Conservation (phyloP, 75 land plant genomes). For the Picea glauca region DNA sequence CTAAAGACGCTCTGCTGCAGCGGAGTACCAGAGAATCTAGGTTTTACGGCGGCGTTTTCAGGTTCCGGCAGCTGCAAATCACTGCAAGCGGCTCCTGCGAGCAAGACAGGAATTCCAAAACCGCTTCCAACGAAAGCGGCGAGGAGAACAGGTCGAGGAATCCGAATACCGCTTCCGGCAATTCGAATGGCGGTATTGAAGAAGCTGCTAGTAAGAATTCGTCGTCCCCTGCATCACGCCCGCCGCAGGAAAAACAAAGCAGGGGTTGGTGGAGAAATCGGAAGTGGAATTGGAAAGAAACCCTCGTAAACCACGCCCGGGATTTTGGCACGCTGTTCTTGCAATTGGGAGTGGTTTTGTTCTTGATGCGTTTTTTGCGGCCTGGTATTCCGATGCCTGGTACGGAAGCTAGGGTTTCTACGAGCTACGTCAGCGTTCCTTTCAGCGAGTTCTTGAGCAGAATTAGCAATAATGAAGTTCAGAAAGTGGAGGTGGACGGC, state of each 20-base stretch:
- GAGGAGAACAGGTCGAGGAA: constrained; percentile 11
- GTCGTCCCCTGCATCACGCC: constrained; percentile 3
- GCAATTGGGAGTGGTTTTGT: constrained; percentile 75
- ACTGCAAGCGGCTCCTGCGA: constrained; percentile 26
- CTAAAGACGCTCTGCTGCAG: not conserved
- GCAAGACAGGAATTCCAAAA: constrained; percentile 25
- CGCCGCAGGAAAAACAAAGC: constrained; percentile 30
- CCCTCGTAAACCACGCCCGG: constrained; percentile 49
- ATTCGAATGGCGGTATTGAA: no score
- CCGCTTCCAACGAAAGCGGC: constrained; percentile 3
- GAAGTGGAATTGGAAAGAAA: constrained; percentile 58
- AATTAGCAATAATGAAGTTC: constrained; percentile 68
- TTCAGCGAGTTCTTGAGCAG: constrained; percentile 88
- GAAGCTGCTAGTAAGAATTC: not conserved
- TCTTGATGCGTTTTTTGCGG: constrained; percentile 73
- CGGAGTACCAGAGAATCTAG: not conserved
- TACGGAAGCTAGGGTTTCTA: constrained; percentile 39
- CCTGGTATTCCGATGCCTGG: constrained; percentile 85
- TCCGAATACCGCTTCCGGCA: no score
- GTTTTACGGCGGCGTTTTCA: not conserved
- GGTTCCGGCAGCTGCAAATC: not conserved
- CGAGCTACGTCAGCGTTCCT: constrained; percentile 75
- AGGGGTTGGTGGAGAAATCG: constrained; percentile 42
- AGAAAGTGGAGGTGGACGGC: constrained; percentile 95
- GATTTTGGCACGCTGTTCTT: constrained; percentile 74